Conservation (phyloP, 2,329 filamentous ascomycete genomes). For the Kalmusia sp. region DNA sequence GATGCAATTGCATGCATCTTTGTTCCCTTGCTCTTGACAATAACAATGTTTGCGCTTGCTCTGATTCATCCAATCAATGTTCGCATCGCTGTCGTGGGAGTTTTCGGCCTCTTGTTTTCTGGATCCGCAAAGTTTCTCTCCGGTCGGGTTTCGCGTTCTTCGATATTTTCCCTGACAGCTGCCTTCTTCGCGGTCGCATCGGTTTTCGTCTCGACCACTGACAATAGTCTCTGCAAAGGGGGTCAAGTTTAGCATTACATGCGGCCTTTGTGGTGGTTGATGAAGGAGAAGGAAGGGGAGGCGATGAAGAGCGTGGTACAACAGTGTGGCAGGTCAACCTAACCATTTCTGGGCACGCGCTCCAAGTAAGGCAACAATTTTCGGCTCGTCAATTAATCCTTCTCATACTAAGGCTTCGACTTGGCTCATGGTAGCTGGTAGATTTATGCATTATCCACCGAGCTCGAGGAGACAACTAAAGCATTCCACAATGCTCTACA, state of each 20-base stretch:
- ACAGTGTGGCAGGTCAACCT: not conserved
- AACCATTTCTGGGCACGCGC: not conserved
- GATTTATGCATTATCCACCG: too few species aligned
- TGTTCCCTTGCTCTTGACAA: constrained; percentile 5
- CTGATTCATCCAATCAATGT: not conserved
- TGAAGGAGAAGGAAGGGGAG: not conserved
- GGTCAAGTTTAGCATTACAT: not conserved
- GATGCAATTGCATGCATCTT: constrained; percentile 6
- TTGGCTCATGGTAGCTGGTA: too few species aligned
- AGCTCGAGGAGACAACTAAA: too few species aligned
- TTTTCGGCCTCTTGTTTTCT: constrained; percentile 8
- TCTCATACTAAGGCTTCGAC: too few species aligned
- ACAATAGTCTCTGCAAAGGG: not conserved
- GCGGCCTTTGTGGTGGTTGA: not conserved
- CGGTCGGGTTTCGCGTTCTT: not conserved
- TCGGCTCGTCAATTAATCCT: too few species aligned
- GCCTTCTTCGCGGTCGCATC: constrained; percentile 10
- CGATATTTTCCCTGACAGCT: constrained; percentile 1
- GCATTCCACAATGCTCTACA: too few species aligned
- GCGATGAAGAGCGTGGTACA: not conserved
- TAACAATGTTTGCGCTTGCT: constrained; percentile 8
- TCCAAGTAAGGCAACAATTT: too few species aligned
- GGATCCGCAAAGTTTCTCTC: not conserved
- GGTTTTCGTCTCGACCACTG: constrained; percentile 9
- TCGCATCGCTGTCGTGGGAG: constrained; percentile 4